phyloP scores from a whole-genome alignment of 352 stramenopile species.

The Phytophthora colocasiae region DNA sequence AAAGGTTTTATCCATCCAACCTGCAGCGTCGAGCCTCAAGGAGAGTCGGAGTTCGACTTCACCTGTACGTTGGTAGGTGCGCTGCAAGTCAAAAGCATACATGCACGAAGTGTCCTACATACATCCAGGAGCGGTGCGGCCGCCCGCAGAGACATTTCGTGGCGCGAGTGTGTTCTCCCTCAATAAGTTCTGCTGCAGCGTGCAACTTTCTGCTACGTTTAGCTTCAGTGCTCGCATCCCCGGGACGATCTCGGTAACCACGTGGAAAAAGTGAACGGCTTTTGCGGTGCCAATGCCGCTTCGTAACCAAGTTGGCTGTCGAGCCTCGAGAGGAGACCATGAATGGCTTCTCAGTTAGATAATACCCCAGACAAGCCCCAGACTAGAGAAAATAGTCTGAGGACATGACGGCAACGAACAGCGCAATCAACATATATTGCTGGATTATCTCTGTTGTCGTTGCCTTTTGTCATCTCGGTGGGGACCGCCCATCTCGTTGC shows the following conservation, averaged over 20 bases:
- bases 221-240: constrained; percentile 18
- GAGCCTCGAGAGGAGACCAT: too few species aligned
- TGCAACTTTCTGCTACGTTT: constrained; percentile 14
- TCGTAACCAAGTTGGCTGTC: too few species aligned
- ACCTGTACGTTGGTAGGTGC: constrained; percentile 18
- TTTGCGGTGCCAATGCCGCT: neutral
- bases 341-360: too few species aligned
- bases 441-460: neutral
- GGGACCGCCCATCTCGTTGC: constrained; percentile 1
- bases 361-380: too few species aligned
- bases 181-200: constrained; percentile 16
- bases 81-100: constrained; percentile 19
- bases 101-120: constrained; percentile 1
- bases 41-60: constrained; percentile 17
- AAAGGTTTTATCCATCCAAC: neutral
- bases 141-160: constrained; percentile 18
- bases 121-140: neutral
- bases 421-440: neutral
- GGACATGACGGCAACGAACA: neutral
- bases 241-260: constrained; percentile 16
- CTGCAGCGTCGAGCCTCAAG: neutral
- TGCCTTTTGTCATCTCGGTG: neutral
- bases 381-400: neutral
- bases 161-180: neutral
- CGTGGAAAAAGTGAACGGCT: constrained; percentile 16